Conservation (phyloP, 345 rosid genomes). For the Eucalyptus victrix region DNA sequence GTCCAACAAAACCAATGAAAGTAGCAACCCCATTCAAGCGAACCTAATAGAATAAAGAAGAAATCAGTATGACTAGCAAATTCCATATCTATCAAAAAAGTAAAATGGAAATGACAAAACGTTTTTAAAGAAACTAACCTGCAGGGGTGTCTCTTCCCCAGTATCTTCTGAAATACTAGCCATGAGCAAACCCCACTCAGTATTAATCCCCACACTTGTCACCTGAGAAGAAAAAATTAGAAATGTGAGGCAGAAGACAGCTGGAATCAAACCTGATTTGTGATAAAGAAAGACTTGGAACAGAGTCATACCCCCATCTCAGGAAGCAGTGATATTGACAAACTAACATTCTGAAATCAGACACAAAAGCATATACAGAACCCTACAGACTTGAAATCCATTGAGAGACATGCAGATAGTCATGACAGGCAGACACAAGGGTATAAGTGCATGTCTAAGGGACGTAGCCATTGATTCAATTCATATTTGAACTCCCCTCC, state of each 20-base stretch:
- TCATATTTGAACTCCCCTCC: not conserved
- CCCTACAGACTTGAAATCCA: not conserved
- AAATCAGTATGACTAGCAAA: not conserved
- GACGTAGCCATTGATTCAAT: not conserved
- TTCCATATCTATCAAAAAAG: rapidly evolving
- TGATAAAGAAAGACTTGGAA: not conserved
- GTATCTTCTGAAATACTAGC: conserved; percentile 95
- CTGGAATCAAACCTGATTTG: not conserved
- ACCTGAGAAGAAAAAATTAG: conserved; percentile 27
- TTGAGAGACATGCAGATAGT: not conserved
- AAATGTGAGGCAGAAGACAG: not conserved
- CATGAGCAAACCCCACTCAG: conserved; percentile 99
- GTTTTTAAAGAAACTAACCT: conserved; percentile 19
- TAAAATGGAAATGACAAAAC: not conserved
- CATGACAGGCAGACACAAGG: not conserved
- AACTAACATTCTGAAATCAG: not conserved
- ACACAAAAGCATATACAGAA: not conserved
- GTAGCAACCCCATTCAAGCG: conserved; percentile 98
- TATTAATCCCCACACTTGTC: conserved; percentile 85
- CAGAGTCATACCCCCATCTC: not conserved
- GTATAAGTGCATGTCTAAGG: not conserved
- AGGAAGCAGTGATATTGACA: not conserved
- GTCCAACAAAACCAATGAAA: conserved; percentile 90
- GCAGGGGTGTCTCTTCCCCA: conserved; percentile 99
- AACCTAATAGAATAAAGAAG: conserved; percentile 36